phyloP scores from a whole-genome alignment of 1,284 basidiomycete genomes.

The Pyrrhoderma noxium region DNA sequence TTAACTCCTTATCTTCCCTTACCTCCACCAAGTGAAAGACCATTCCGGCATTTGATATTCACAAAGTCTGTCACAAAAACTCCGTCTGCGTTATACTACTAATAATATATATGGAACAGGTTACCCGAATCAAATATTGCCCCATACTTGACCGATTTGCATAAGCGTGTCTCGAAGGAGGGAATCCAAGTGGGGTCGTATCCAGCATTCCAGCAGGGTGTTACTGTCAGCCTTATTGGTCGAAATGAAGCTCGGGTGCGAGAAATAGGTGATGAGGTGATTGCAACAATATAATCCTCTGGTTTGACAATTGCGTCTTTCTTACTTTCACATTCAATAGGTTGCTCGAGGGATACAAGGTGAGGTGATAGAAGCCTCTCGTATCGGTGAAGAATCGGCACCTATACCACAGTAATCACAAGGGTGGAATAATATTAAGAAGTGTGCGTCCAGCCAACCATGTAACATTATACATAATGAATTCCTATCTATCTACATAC shows the following conservation, averaged over 20 bases:
- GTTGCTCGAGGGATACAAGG: slow-evolving; percentile 14
- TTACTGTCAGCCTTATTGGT: slow-evolving; percentile 65
- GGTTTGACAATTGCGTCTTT: background rate
- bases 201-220: slow-evolving; percentile 56
- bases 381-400: slow-evolving; percentile 8
- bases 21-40: slow-evolving; percentile 62
- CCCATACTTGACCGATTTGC: slow-evolving; percentile 77
- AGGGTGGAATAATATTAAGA: too few relatives aligned
- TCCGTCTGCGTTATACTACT: slow-evolving; percentile 6
- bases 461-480: too few relatives aligned
- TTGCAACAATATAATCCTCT: background rate
- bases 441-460: too few relatives aligned
- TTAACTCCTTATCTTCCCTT: slow-evolving; percentile 71
- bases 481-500: too few relatives aligned
- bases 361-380: slow-evolving; percentile 12
- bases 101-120: slow-evolving; percentile 39
- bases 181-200: slow-evolving; percentile 84
- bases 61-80: slow-evolving; percentile 51
- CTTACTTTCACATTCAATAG: background rate
- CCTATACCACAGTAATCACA: slow-evolving; percentile 3
- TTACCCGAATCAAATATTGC: slow-evolving; percentile 84
- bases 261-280: slow-evolving; percentile 61
- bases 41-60: slow-evolving; percentile 70
- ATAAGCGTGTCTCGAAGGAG: slow-evolving; percentile 65
- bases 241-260: slow-evolving; percentile 46